Base-by-base conservation (phyloP, 2,329 filamentous ascomycete genomes). In the Sclerotinia trifoliorum region DNA sequence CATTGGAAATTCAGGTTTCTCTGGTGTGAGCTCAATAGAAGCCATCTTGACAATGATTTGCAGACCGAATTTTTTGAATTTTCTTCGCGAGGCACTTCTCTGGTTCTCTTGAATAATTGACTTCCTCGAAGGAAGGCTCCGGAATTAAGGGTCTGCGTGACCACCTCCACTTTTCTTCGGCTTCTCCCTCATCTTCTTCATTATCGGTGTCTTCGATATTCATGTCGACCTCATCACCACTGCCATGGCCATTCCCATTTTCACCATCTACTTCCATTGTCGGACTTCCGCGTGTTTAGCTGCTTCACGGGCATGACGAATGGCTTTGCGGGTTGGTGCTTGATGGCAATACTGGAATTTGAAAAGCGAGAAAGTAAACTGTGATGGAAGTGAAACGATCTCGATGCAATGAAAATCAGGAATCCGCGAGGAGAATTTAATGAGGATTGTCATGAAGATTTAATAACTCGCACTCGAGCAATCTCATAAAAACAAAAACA, bases 1-100 rank as follows among this genome's bases (percentile, higher is more conserved):
- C 4, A 78, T 80, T 0, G 78, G 73, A 70, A 84, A 88, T 0
- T 74, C 74, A 0, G 85, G 83, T 44, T 85, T 83, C 13, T 85
- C 83, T 0, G 86, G 86, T 0, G 82, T 86, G 2, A 90, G 79
- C 54, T 88, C 80, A 63, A 89, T 84, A 48, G 81, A 84, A 1
- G 85, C 82, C 71, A 91, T 79, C 73, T 90, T 89, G 44, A 89
- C 83, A 62, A 90, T 86, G 48, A 90, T 77, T 72, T 91, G 88
- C 4, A 90, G 73, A 2, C 83, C 83, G 2, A 66, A 61, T 8
- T 68, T 1, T 32, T 69, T 48, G 69, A 74, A 35, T 72, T 70
- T 70, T 51, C 46, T 54, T 8, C 52, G 51, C 0, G 70, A 51
- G 54, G 67, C 46, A 8, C 71, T 49, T 29, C 2, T 58, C 10